Conservation (phyloP, 148 eudicot species). For the Rhododendron simsii region DNA sequence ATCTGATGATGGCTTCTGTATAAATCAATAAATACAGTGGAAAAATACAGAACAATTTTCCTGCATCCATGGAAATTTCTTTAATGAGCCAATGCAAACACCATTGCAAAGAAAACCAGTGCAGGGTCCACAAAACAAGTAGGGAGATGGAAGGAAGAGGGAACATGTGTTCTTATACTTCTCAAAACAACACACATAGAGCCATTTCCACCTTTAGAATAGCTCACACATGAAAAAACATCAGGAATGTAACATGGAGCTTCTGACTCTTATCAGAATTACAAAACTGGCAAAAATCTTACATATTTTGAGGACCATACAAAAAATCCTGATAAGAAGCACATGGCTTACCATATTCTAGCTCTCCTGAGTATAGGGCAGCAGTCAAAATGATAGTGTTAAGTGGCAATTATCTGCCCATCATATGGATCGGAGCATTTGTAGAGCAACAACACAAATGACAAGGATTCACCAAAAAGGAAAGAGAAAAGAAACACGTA, state of each 20-base stretch:
- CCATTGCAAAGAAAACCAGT: not conserved
- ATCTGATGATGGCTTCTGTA: not conserved
- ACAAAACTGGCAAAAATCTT: not conserved
- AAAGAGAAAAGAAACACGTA: not conserved
- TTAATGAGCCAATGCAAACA: slow-evolving; percentile 3
- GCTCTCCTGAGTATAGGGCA: not conserved
- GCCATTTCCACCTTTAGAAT: not conserved
- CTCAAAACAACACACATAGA: not conserved
- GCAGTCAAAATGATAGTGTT: not conserved
- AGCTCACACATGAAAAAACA: not conserved
- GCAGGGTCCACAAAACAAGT: not conserved
- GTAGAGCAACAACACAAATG: not conserved
- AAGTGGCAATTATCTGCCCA: not conserved
- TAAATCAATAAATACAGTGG: not conserved
- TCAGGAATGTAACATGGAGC: not conserved
- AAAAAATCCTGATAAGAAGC: not conserved
- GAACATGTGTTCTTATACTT: not conserved
- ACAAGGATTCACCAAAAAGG: not conserved
- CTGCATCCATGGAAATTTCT: not conserved
- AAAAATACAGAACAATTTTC: not conserved
- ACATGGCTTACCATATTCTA: not conserved
- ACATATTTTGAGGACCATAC: not conserved
- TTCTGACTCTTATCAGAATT: not conserved
- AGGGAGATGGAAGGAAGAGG: not conserved
- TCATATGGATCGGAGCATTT: not conserved